These are phyloP conservation scores for Ilex paraguariensis DNA, from an alignment of 305 asterid genomes.

Conservation along the genomic window DNA sequence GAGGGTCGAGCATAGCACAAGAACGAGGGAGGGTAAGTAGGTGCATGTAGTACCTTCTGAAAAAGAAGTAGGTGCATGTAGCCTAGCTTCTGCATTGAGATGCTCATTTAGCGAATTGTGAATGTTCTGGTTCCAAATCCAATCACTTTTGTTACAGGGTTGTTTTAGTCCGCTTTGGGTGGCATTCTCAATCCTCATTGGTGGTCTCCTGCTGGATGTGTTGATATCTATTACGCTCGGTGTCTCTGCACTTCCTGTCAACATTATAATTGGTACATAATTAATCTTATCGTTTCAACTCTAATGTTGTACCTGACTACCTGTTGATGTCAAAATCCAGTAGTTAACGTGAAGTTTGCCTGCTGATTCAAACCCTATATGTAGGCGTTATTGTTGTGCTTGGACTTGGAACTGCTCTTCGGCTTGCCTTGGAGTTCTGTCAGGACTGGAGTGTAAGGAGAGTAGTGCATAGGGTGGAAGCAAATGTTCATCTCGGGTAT, in stretches of 20 bases:
- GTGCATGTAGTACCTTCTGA: not conserved
- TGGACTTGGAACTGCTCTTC: conserved; percentile 75
- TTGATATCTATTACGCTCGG: conserved; percentile 70
- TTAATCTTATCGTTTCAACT: too few species aligned
- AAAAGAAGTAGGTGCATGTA: too few species aligned
- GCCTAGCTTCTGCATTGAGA: not conserved
- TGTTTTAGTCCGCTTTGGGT: conserved; percentile 77
- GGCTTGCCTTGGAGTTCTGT: conserved; percentile 72
- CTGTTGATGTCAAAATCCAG: too few species aligned
- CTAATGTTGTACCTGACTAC: too few species aligned
- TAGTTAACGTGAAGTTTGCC: not conserved
- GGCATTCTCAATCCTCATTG: conserved; percentile 68
- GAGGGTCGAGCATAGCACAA: conserved; percentile 30
- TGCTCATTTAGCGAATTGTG: not conserved
- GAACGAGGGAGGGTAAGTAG: conserved; percentile 47
- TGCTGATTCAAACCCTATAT: conserved; percentile 1
- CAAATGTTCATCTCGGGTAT: conserved; percentile 48
- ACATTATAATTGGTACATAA: conserved; percentile 58
- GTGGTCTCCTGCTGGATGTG: conserved; percentile 71
- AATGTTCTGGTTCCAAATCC: not conserved
- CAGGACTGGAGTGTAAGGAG: conserved; percentile 67
- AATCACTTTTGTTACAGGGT: conserved; percentile 32
- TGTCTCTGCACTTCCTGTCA: conserved; percentile 73
- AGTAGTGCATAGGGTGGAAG: conserved; percentile 66
- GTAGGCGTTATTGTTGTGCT: conserved; percentile 73